Percentiles rank a stretch among this genome's conserved stretches.
phyloP scores from a whole-genome alignment of 139 green algal genomes.

The Nannochloris sp. region DNA sequence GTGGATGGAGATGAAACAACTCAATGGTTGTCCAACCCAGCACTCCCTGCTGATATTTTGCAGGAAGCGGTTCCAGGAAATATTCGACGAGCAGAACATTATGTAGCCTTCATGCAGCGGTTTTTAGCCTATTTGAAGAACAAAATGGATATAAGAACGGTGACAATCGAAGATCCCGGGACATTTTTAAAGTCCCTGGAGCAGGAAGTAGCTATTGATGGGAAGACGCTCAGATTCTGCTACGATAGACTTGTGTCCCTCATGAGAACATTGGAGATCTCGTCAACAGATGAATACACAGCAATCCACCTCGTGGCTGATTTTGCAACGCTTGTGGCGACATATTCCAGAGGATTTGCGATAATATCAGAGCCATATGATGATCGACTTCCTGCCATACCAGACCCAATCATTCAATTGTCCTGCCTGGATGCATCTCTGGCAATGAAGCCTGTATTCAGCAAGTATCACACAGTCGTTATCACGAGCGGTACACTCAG shows the following conservation, averaged over 20 bases:
- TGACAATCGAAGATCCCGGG: conserved; percentile 63
- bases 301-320: conserved; percentile 86
- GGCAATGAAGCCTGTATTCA: conserved; percentile 90
- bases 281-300: conserved; percentile 85
- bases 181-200: conserved; percentile 75
- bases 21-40: conserved; percentile 72
- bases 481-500: conserved; percentile 95
- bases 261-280: conserved; percentile 94
- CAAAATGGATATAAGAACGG: conserved; percentile 43
- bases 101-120: conserved; percentile 89
- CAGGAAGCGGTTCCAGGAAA: conserved; percentile 82
- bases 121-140: conserved; percentile 78
- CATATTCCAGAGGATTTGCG: conserved; percentile 86
- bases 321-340: conserved; percentile 94
- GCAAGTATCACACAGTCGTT: conserved; percentile 89
- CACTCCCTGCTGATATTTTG: conserved; percentile 80
- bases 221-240: conserved; percentile 78
- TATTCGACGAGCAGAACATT: conserved; percentile 95
- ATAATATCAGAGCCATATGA: conserved; percentile 99
- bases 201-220: conserved; percentile 29
- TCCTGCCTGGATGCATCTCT: conserved; percentile 92
- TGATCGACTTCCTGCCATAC: conserved; percentile 80
- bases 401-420: conserved; percentile 91
- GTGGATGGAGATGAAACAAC: neutral
- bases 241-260: conserved; percentile 91